These are phyloP conservation scores for Colletotrichum chrysophilum DNA, from an alignment of 2,329 filamentous ascomycete species.

Conservation along the genomic window DNA sequence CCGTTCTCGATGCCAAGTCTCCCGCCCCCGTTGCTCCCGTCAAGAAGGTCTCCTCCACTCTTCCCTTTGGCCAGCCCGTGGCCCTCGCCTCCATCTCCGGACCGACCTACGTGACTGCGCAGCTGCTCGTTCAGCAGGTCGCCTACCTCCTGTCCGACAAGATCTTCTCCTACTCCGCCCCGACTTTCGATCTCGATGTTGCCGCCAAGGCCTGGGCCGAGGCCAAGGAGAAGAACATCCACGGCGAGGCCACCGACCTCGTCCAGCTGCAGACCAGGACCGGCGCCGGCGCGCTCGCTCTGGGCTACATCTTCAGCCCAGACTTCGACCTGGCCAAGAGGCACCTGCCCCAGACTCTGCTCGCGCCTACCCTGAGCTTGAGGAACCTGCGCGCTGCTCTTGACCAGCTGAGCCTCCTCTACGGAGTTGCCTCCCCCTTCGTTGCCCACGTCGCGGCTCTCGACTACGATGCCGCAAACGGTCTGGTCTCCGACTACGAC, in stretches of 20 bases:
- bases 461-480: conserved; percentile 75
- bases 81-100: conserved; percentile 72
- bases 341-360: conserved; percentile 86
- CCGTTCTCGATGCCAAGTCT: conserved; percentile 34
- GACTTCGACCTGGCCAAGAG: conserved; percentile 94
- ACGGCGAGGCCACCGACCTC: conserved; percentile 80
- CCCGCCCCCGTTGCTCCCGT: conserved; percentile 35
- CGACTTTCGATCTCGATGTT: conserved; percentile 88
- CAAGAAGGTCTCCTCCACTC: conserved; percentile 52
- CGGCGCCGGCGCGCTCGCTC: conserved; percentile 87
- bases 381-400: conserved; percentile 81
- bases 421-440: conserved; percentile 90
- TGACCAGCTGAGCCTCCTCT: conserved; percentile 90
- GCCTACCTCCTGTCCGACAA: conserved; percentile 96
- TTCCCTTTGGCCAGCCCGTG: conserved; percentile 63
- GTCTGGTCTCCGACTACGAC: conserved; percentile 87
- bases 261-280: conserved; percentile 84
- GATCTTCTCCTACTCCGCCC: conserved; percentile 95
- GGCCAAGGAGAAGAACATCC: conserved; percentile 75
- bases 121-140: conserved; percentile 93
- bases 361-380: conserved; percentile 85
- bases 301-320: conserved; percentile 97
- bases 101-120: conserved; percentile 90
- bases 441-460: conserved; percentile 91
- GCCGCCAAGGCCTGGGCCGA: conserved; percentile 80